phyloP scores from a whole-genome alignment of 148 eudicot genomes.

The Drosera capensis region DNA sequence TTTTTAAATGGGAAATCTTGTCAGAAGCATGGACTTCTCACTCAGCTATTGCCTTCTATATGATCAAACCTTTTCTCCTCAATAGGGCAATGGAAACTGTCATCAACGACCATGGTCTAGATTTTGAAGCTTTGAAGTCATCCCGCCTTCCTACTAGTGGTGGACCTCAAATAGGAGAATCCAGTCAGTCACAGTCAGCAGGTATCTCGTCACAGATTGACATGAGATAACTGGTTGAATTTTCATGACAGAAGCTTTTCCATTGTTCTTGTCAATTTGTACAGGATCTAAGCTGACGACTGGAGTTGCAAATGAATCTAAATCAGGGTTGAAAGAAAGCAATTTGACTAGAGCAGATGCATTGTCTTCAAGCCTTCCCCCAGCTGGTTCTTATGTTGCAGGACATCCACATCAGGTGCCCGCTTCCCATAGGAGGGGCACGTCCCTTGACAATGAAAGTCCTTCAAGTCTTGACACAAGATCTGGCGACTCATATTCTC shows the following conservation, averaged over 20 bases:
- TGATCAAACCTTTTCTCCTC: neutral
- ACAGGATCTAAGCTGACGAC: constrained; percentile 49
- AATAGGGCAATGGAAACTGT: constrained; percentile 98
- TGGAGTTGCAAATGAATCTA: constrained; percentile 32
- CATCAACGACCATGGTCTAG: constrained; percentile 74
- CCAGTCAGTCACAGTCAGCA: constrained; percentile 48
- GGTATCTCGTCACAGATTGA: constrained; percentile 21
- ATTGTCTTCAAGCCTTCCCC: constrained; percentile 33
- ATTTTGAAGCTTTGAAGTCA: constrained; percentile 65
- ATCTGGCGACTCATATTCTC: constrained; percentile 39
- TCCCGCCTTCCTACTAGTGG: constrained; percentile 48
- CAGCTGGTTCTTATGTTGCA: constrained; percentile 34
- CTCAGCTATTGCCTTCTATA: no score
- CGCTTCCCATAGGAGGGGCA: constrained; percentile 37
- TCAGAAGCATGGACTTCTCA: no score
- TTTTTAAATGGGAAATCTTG: no score
- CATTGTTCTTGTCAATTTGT: constrained; percentile 6
- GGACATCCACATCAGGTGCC: constrained; percentile 54
- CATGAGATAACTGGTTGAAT: neutral
- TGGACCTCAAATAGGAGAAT: constrained; percentile 50
- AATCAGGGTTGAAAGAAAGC: constrained; percentile 30
- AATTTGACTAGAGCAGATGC: constrained; percentile 31
- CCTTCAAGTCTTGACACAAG: constrained; percentile 64
- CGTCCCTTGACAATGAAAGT: constrained; percentile 54
- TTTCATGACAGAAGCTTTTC: neutral